Evolutionary conservation across 2,329 filamentous ascomycete genomes (phyloP).

Genomic region (Nannizzia gypsea): DNA sequence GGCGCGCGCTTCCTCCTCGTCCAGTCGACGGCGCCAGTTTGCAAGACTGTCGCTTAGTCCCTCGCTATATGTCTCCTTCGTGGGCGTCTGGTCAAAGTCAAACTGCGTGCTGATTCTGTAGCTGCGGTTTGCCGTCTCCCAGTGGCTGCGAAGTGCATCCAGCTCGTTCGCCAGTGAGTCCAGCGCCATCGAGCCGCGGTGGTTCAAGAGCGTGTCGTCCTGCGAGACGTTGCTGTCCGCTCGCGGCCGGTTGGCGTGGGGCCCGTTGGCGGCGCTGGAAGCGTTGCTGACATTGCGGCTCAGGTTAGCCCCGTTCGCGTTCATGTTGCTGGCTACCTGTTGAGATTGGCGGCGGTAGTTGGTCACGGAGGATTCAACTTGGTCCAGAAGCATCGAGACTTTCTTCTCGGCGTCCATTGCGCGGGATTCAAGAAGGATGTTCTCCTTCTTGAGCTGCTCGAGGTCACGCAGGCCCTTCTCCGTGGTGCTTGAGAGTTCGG

Average conservation of each 20-base stretch:
- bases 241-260: slow-evolving; percentile 23
- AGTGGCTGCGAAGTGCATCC: slow-evolving; percentile 78
- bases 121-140: slow-evolving; percentile 92
- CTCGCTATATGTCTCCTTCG: slow-evolving; percentile 32
- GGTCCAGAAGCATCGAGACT: slow-evolving; percentile 82
- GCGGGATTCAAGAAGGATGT: slow-evolving; percentile 65
- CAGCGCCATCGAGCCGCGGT: slow-evolving; percentile 54
- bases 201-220: slow-evolving; percentile 36
- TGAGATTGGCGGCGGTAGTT: slow-evolving; percentile 74
- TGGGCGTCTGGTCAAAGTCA: slow-evolving; percentile 59
- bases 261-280: slow-evolving; percentile 35
- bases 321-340: slow-evolving; percentile 21
- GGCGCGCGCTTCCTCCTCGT: slow-evolving; percentile 41
- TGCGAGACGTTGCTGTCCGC: slow-evolving; percentile 33
- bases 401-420: slow-evolving; percentile 85
- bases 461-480: slow-evolving; percentile 55
- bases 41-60: slow-evolving; percentile 58
- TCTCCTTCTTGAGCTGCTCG: slow-evolving; percentile 72
- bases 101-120: slow-evolving; percentile 84
- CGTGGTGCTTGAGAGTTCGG: slow-evolving; percentile 45
- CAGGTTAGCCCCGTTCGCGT: slow-evolving; percentile 28
- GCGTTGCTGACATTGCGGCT: slow-evolving; percentile 45
- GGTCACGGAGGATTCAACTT: slow-evolving; percentile 86
- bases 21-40: slow-evolving; percentile 69
- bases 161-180: slow-evolving; percentile 88